These are phyloP conservation scores for Areca catechu DNA, from an alignment of 176 grass and related monocot species.

Conservation along the genomic window DNA sequence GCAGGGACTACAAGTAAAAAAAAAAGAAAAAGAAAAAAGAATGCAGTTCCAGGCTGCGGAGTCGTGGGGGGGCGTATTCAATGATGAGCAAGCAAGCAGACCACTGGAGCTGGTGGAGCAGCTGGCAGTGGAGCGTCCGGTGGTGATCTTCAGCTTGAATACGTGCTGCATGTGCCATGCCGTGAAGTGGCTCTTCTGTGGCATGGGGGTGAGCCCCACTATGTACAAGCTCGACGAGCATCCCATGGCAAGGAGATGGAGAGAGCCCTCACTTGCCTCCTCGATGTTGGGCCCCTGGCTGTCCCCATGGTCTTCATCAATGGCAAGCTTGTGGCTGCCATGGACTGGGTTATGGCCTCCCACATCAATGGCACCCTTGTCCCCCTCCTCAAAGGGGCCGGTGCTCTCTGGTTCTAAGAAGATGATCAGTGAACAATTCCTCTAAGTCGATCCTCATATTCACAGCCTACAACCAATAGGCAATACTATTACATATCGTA, in stretches of 20 bases:
- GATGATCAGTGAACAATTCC: too few relatives aligned
- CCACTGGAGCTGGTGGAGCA: constrained; percentile 56
- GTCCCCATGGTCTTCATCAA: not conserved
- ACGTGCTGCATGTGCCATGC: constrained; percentile 99
- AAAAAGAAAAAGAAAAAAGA: constrained; percentile 1
- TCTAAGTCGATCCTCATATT: too few relatives aligned
- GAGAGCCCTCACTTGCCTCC: not conserved
- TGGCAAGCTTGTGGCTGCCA: constrained; percentile 1
- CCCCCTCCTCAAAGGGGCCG: constrained; percentile 1
- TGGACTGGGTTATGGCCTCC: constrained; percentile 10
- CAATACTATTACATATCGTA: too few relatives aligned
- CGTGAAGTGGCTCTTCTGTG: constrained; percentile 97
- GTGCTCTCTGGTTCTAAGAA: constrained; percentile 6
- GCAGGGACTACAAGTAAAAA: not conserved
- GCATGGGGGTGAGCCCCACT: constrained; percentile 16
- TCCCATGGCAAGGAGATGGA: constrained; percentile 5
- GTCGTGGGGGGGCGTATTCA: constrained; percentile 39
- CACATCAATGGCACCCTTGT: constrained; percentile 14
- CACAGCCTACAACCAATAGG: too few relatives aligned
- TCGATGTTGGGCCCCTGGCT: not conserved
- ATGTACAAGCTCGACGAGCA: constrained; percentile 4
- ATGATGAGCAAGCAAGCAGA: constrained; percentile 18
- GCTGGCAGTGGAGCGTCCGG: constrained; percentile 76
- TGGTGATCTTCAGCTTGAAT: constrained; percentile 97
- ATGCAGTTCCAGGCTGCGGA: constrained; percentile 79